Evolutionary conservation across 2,329 filamentous ascomycete species (phyloP).

Genomic region (Trichoderma arundinaceum): DNA sequence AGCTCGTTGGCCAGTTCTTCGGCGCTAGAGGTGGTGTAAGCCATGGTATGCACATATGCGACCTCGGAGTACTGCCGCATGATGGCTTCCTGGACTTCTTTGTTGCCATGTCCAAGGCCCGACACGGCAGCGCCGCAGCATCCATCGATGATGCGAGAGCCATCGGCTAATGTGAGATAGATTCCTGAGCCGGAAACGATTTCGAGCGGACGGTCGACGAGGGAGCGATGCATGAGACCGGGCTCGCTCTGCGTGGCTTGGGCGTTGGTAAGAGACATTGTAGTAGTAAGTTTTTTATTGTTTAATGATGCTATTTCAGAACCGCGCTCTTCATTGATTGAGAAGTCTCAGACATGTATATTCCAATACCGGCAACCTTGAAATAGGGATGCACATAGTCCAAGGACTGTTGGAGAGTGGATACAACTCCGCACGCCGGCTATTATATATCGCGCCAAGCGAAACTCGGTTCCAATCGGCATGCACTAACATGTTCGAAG

Average conservation of each 20-base stretch:
- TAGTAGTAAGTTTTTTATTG: not conserved
- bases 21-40: constrained; percentile 58
- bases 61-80: constrained; percentile 62
- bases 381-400: no score
- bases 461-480: not conserved
- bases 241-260: constrained; percentile 14
- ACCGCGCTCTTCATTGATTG: not conserved
- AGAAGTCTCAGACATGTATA: no score
- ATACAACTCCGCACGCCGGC: constrained; percentile 13
- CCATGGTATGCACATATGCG: constrained; percentile 49
- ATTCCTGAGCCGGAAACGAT: constrained; percentile 53
- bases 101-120: constrained; percentile 67
- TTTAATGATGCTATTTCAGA: not conserved
- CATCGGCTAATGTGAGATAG: constrained; percentile 45
- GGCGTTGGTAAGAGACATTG: not conserved
- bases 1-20: constrained; percentile 46
- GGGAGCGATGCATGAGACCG: constrained; percentile 45
- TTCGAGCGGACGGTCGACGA: constrained; percentile 38
- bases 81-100: constrained; percentile 65
- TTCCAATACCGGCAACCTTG: no score
- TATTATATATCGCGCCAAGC: no score
- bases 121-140: constrained; percentile 69
- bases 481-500: not conserved
- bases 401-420: not conserved
- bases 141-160: constrained; percentile 65